These are phyloP conservation scores for Quercus aquifolioides DNA, from an alignment of 306 rosid species.

Conservation along the genomic window DNA sequence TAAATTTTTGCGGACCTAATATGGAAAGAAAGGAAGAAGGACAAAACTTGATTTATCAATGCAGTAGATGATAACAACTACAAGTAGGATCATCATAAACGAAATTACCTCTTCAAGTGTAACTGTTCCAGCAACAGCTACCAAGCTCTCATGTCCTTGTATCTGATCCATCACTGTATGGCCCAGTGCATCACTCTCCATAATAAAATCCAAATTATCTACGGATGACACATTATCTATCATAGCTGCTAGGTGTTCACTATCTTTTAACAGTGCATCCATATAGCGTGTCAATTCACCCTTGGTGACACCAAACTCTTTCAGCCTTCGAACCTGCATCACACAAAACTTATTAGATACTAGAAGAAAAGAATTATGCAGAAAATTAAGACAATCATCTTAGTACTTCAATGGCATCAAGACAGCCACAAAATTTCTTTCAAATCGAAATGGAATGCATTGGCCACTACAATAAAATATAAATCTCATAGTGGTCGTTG, in stretches of 20 bases:
- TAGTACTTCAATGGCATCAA: neutral
- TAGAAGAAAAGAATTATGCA: conserved; percentile 5
- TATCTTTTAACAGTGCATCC: conserved; percentile 92
- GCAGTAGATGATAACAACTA: neutral
- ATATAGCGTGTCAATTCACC: conserved; percentile 98
- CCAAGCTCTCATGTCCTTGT: conserved; percentile 95
- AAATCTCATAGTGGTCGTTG: neutral
- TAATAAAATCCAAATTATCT: conserved; percentile 97
- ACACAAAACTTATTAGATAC: conserved; percentile 18
- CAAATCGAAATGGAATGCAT: neutral
- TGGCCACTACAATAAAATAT: neutral
- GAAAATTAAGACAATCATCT: conserved; percentile 7
- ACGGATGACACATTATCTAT: conserved; percentile 97
- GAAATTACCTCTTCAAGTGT: conserved; percentile 86
- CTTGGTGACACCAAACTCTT: conserved; percentile 94
- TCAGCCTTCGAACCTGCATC: conserved; percentile 88
- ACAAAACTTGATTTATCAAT: neutral
- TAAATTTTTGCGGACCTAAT: neutral
- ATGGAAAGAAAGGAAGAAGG: neutral
- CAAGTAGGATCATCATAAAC: neutral
- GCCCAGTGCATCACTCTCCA: conserved; percentile 97
- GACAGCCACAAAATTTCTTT: neutral
- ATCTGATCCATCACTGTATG: conserved; percentile 97
- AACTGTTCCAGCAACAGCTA: conserved; percentile 88
- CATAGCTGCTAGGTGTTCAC: conserved; percentile 99